These are phyloP conservation scores for Myochromella boudieri DNA, from an alignment of 768 basidiomycete genomes.

Conservation along the genomic window DNA sequence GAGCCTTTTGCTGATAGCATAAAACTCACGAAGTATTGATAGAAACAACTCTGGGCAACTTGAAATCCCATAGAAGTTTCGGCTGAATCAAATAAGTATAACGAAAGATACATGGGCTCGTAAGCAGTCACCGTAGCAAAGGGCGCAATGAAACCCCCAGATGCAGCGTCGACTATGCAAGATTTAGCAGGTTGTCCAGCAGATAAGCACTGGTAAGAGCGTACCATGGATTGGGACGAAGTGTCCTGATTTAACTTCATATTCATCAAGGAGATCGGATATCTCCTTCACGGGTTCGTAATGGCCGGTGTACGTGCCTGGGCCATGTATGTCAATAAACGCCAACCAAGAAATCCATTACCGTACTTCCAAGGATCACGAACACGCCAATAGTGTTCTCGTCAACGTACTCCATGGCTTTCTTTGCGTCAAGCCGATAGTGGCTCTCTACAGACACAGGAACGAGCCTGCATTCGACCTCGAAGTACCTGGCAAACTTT, in stretches of 20 bases:
- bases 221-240: constrained; percentile 71
- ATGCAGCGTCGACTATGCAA: constrained; percentile 56
- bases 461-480: constrained; percentile 61
- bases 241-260: constrained; percentile 58
- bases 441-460: constrained; percentile 50
- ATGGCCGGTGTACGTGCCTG: constrained; percentile 63
- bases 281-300: constrained; percentile 86
- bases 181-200: constrained; percentile 41
- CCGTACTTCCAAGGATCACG: constrained; percentile 45
- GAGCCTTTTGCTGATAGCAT: constrained; percentile 42
- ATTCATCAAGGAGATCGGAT: constrained; percentile 68
- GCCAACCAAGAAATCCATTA: constrained; percentile 29
- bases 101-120: constrained; percentile 25
- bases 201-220: constrained; percentile 35
- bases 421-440: constrained; percentile 58
- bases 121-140: constrained; percentile 41
- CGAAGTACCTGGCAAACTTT: constrained; percentile 72
- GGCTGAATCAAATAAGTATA: constrained; percentile 34
- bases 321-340: constrained; percentile 45
- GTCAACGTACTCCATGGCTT: constrained; percentile 65
- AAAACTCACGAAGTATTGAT: constrained; percentile 53
- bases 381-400: constrained; percentile 77
- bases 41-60: constrained; percentile 57
- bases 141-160: constrained; percentile 67
- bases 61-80: constrained; percentile 62